A percentile compares a stretch with the other conserved stretches of the same genome.
These are phyloP conservation scores for Trametes gibbosa DNA, from an alignment of 768 basidiomycete species.

Conservation along the genomic window DNA sequence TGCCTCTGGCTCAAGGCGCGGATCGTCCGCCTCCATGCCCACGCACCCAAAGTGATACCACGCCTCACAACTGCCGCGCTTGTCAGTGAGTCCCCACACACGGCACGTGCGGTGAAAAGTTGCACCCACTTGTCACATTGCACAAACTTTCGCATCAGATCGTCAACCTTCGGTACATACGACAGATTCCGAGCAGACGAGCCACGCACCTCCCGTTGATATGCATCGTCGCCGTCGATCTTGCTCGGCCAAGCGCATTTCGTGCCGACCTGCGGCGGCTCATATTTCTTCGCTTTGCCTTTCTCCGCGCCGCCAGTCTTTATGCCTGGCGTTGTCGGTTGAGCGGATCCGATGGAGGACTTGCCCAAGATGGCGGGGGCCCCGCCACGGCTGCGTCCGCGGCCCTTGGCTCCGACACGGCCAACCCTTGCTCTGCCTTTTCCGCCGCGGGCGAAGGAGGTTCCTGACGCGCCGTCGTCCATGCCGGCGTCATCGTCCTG, in stretches of 20 bases:
- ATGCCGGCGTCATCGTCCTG: background rate
- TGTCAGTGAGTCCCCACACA: no score
- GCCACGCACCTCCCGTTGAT: conserved; percentile 18
- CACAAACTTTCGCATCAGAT: conserved; percentile 9
- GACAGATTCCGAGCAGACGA: no score
- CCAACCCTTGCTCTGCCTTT: background rate
- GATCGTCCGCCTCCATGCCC: conserved; percentile 18
- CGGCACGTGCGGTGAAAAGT: no score
- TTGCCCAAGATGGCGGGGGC: background rate
- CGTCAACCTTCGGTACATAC: background rate
- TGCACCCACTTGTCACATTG: conserved; percentile 16
- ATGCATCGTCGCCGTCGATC: conserved; percentile 12
- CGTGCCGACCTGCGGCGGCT: conserved; percentile 10
- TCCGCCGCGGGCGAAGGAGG: background rate
- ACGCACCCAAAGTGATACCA: conserved; percentile 27
- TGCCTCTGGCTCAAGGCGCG: conserved; percentile 16
- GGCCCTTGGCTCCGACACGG: background rate
- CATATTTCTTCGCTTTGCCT: conserved; percentile 1
- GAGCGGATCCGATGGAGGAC: no score
- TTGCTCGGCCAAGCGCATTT: conserved; percentile 19
- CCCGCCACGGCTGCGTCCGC: background rate
- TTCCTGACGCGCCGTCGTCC: background rate
- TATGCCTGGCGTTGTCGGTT: no score
- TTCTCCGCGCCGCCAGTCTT: background rate
- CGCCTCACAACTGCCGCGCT: conserved; percentile 17